phyloP scores from a whole-genome alignment of 2,329 filamentous ascomycete genomes.

The Cordyceps cateniannulata region DNA sequence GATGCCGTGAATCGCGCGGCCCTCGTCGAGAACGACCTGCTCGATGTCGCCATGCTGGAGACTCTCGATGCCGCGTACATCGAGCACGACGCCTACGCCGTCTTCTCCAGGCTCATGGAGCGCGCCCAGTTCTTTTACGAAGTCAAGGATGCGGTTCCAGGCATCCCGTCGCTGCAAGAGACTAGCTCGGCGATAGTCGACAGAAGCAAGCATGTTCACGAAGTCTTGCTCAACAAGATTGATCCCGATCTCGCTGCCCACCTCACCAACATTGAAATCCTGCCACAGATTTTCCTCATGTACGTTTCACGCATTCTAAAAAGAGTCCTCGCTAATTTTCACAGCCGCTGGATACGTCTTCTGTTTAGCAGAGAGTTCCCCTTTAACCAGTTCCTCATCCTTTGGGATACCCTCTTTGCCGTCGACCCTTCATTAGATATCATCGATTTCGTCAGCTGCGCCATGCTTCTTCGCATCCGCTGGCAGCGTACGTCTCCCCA shows the following conservation, averaged over 20 bases:
- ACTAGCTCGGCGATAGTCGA: constrained; percentile 62
- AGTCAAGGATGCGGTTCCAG: constrained; percentile 41
- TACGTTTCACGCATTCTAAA: constrained; percentile 33
- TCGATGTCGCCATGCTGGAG: constrained; percentile 52
- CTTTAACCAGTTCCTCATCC: constrained; percentile 71
- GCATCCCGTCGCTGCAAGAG: constrained; percentile 20
- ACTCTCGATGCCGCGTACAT: constrained; percentile 67
- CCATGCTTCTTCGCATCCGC: constrained; percentile 86
- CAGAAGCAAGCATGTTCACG: constrained; percentile 80
- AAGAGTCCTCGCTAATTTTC: background rate
- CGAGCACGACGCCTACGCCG: constrained; percentile 83
- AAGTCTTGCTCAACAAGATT: constrained; percentile 67
- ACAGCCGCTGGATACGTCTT: constrained; percentile 84
- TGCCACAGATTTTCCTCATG: constrained; percentile 97
- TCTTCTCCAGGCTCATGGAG: constrained; percentile 86
- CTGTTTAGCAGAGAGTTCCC: constrained; percentile 91
- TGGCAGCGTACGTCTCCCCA: constrained; percentile 64
- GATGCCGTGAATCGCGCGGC: constrained; percentile 62
- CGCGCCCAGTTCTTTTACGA: constrained; percentile 83
- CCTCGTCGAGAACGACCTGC: constrained; percentile 25
- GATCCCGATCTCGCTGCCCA: constrained; percentile 82
- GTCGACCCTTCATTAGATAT: constrained; percentile 74
- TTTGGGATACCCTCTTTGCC: constrained; percentile 91
- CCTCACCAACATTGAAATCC: constrained; percentile 73
- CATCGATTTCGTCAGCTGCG: constrained; percentile 84